Conservation (phyloP, 129 eudicot genomes). For the Chrysanthemum seticuspe region DNA sequence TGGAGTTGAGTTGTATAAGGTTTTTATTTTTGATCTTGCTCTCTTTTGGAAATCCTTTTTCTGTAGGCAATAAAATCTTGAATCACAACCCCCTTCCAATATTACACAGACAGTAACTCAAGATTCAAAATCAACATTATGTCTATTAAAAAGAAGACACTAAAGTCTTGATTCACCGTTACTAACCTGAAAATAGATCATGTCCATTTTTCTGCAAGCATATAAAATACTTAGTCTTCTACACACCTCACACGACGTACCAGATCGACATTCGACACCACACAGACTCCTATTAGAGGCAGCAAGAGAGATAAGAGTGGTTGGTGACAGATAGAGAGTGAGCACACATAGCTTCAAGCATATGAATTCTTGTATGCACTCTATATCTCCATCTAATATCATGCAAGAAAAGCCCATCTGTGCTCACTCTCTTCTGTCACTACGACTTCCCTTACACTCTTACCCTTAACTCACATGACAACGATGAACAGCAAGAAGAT, state of each 20-base stretch:
- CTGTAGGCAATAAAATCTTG: not conserved
- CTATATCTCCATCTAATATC: too few relatives aligned
- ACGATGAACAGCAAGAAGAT: not conserved
- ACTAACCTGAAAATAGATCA: not conserved
- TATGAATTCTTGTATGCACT: not conserved
- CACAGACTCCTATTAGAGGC: not conserved
- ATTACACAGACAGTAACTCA: too few relatives aligned
- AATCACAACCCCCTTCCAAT: too few relatives aligned
- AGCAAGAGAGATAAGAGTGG: not conserved
- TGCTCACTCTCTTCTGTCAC: conserved; percentile 64
- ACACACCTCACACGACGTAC: too few relatives aligned
- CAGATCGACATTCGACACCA: too few relatives aligned
- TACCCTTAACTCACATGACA: not conserved
- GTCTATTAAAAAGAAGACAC: too few relatives aligned
- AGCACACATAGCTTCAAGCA: conserved; percentile 77
- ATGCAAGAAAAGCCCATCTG: conserved; percentile 30
- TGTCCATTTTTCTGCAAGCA: not conserved
- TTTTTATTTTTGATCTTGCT: not conserved
- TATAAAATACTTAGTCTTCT: not conserved
- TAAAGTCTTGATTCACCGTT: too few relatives aligned
- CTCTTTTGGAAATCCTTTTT: not conserved
- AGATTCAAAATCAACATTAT: too few relatives aligned
- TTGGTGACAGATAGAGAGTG: conserved; percentile 80
- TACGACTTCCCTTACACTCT: conserved; percentile 12
- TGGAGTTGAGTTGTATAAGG: not conserved